A percentile compares a stretch with the other conserved stretches of the same genome.
phyloP scores from a whole-genome alignment of 2,329 filamentous ascomycete species.

The Samsoniella hepiali region DNA sequence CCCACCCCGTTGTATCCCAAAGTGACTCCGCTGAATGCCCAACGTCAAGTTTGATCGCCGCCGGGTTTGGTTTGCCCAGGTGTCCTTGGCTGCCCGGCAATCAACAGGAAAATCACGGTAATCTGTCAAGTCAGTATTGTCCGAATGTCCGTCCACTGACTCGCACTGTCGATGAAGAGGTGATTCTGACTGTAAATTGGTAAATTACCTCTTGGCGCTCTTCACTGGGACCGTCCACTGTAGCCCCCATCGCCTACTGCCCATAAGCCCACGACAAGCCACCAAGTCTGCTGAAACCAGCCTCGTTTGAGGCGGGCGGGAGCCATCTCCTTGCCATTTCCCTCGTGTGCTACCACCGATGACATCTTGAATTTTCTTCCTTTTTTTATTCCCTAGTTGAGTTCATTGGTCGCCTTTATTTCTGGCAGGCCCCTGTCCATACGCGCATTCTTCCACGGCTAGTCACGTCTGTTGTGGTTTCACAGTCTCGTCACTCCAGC shows the following conservation, averaged over 20 bases:
- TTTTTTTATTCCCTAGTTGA: neutral
- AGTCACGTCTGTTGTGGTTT: neutral
- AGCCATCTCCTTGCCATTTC: neutral
- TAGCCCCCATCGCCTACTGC: neutral
- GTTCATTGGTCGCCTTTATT: neutral
- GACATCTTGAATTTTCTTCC: neutral
- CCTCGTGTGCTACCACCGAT: neutral
- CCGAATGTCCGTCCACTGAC: no score
- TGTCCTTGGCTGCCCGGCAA: no score
- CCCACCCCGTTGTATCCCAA: neutral
- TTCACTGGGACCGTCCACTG: neutral
- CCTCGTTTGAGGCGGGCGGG: conserved; percentile 1
- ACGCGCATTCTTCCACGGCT: neutral
- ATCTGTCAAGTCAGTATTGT: no score
- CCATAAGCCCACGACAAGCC: neutral
- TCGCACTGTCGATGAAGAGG: no score
- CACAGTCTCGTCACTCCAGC: neutral
- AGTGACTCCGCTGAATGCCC: neutral
- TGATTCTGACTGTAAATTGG: no score
- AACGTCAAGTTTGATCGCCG: no score
- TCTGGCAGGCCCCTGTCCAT: neutral
- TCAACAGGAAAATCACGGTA: no score
- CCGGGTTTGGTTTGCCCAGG: no score
- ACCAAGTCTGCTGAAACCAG: conserved; percentile 6
- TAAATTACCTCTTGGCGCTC: neutral